A percentile compares a stretch with the other conserved stretches of the same genome.
These are phyloP conservation scores for Yarrowia porcina DNA, from an alignment of 805 yeast species.

Conservation along the genomic window DNA sequence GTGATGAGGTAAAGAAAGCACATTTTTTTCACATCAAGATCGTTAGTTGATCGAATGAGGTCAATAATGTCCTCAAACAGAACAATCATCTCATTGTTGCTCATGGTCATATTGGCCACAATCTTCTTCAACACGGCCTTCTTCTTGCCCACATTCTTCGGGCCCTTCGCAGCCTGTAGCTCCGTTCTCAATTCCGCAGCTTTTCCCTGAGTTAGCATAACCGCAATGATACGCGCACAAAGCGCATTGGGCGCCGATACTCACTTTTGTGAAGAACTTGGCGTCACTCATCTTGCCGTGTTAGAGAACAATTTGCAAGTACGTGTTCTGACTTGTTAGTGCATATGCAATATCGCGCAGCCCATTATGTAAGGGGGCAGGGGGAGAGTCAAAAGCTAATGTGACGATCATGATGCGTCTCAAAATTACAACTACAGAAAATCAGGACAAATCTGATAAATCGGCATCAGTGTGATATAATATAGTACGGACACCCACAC, in stretches of 20 bases:
- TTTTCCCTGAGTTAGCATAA: slow-evolving; percentile 33
- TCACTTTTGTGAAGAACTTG: slow-evolving; percentile 16
- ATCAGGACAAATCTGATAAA: not conserved
- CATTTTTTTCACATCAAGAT: slow-evolving; percentile 66
- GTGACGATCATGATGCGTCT: not conserved
- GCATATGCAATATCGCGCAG: slow-evolving; percentile 23
- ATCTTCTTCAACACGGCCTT: slow-evolving; percentile 63
- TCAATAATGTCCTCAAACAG: slow-evolving; percentile 64
- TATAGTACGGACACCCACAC: too few relatives aligned
- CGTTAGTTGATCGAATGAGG: slow-evolving; percentile 46
- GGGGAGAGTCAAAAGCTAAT: not conserved
- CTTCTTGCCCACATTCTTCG: slow-evolving; percentile 38
- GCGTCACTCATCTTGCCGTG: slow-evolving; percentile 15
- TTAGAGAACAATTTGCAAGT: not conserved
- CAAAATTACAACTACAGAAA: not conserved
- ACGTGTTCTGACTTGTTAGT: slow-evolving; percentile 1
- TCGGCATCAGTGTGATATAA: not conserved
- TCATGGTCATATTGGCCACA: slow-evolving; percentile 78
- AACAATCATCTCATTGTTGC: slow-evolving; percentile 69
- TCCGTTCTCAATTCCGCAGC: slow-evolving; percentile 41
- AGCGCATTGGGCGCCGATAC: not conserved
- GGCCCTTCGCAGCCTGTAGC: slow-evolving; percentile 38
- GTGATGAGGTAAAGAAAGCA: slow-evolving; percentile 64
- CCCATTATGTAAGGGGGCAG: not conserved
- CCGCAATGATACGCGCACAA: not conserved